Evolutionary conservation across 2,329 filamentous ascomycete genomes (phyloP).

Genomic region (Aspergillus sp.): DNA sequence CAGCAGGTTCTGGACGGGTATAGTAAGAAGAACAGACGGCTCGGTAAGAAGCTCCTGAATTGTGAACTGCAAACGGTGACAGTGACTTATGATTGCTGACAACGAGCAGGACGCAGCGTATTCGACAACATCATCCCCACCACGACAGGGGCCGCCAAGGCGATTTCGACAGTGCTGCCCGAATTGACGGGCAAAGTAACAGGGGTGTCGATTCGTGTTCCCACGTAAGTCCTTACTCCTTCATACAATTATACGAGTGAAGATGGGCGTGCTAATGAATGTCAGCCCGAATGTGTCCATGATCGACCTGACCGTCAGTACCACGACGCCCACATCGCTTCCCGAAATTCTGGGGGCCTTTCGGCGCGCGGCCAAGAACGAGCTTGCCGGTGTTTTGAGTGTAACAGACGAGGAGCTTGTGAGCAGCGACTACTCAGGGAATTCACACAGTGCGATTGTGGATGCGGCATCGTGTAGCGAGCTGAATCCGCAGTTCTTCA

Average conservation of each 20-base stretch:
- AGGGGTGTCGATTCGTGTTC: slow-evolving; percentile 93
- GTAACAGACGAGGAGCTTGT: slow-evolving; percentile 92
- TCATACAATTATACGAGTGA: neutral
- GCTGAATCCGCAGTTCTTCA: slow-evolving; percentile 84
- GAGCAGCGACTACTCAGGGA: slow-evolving; percentile 82
- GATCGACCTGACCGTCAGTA: slow-evolving; percentile 83
- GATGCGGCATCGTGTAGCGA: slow-evolving; percentile 93
- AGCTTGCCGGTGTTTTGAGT: slow-evolving; percentile 65
- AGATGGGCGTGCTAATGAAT: neutral
- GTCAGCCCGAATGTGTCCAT: slow-evolving; percentile 80
- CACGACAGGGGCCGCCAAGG: slow-evolving; percentile 93
- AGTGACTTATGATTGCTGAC: neutral
- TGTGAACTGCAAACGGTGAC: neutral
- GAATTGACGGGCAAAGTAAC: slow-evolving; percentile 92
- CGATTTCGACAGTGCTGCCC: slow-evolving; percentile 93
- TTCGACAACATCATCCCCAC: slow-evolving; percentile 96
- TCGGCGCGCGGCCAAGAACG: slow-evolving; percentile 42
- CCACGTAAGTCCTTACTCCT: slow-evolving; percentile 52
- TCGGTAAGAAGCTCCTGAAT: slow-evolving; percentile 19
- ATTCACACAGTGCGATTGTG: slow-evolving; percentile 86
- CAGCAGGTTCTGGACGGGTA: slow-evolving; percentile 36
- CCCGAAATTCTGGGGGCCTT: slow-evolving; percentile 26
- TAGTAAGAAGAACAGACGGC: slow-evolving; percentile 34
- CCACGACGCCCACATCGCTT: slow-evolving; percentile 68
- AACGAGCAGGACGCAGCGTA: slow-evolving; percentile 70